These are phyloP conservation scores for Solanum sparsipilum DNA, from an alignment of 257 asterid genomes.

Conservation along the genomic window DNA sequence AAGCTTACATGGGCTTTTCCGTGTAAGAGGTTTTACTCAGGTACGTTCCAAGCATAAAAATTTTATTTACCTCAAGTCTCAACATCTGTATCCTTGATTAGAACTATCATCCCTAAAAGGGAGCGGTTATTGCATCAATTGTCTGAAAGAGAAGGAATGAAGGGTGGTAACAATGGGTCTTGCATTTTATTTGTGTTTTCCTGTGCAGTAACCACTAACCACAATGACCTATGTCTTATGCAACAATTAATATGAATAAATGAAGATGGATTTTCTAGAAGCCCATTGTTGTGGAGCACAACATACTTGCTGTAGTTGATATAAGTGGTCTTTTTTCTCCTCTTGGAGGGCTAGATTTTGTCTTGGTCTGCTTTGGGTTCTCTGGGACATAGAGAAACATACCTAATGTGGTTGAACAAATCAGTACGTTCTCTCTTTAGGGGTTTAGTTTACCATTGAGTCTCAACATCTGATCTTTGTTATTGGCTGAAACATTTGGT, in stretches of 20 bases:
- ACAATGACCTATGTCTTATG: not conserved
- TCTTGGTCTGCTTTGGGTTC: not conserved
- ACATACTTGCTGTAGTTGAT: not conserved
- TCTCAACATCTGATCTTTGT: not conserved
- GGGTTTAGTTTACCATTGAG: not conserved
- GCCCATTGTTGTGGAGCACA: not conserved
- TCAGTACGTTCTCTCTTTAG: not conserved
- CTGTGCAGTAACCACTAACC: not conserved
- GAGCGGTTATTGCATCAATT: not conserved
- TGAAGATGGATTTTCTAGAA: not conserved
- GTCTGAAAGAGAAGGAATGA: not conserved
- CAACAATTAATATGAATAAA: not conserved
- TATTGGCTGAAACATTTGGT: not conserved
- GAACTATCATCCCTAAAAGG: not conserved
- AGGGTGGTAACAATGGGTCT: not conserved
- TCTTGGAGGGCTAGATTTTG: not conserved
- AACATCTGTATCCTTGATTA: not conserved
- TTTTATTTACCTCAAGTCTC: not conserved
- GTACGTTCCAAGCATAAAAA: slow-evolving; percentile 13
- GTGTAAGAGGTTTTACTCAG: slow-evolving; percentile 98
- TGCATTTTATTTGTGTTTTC: not conserved
- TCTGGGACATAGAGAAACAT: not conserved
- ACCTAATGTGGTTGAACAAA: not conserved
- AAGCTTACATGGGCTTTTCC: slow-evolving; percentile 93
- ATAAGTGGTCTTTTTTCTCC: not conserved